A percentile compares a stretch with the other conserved stretches of the same genome.
Evolutionary conservation across 164 flowering plant genomes (phyloP).

Genomic region (grape (Vitis vinifera)): DNA sequence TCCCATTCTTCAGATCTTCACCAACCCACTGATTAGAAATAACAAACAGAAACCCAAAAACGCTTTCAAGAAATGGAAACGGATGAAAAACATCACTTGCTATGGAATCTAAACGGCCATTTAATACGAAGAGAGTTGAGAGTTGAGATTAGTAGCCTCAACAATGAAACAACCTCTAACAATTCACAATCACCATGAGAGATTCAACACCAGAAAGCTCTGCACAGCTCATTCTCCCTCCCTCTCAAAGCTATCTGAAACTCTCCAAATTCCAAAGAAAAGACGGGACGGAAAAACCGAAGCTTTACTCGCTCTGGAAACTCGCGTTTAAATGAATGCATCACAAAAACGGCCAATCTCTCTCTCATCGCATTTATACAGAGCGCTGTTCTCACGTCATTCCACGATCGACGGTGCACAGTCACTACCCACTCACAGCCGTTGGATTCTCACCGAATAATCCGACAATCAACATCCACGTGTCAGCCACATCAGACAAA

Average conservation of each 20-base stretch:
- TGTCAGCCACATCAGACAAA: constrained; percentile 31
- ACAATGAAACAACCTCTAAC: too few species aligned
- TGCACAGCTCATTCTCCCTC: not conserved
- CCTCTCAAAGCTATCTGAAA: constrained; percentile 7
- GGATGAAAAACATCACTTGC: not conserved
- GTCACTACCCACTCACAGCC: constrained; percentile 4
- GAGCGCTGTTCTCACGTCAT: constrained; percentile 18
- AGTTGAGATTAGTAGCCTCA: too few species aligned
- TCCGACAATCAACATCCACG: constrained; percentile 11
- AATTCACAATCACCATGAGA: not conserved
- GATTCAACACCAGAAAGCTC: not conserved
- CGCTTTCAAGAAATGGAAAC: not conserved
- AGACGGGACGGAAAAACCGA: constrained; percentile 30
- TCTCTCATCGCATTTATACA: constrained; percentile 8
- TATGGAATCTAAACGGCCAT: not conserved
- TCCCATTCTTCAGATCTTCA: not conserved
- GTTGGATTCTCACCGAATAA: constrained; percentile 11
- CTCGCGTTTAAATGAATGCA: constrained; percentile 19
- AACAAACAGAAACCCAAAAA: not conserved
- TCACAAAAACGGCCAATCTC: constrained; percentile 12
- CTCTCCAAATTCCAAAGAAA: not conserved
- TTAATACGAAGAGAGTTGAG: not conserved
- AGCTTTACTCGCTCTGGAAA: constrained; percentile 18
- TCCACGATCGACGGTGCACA: constrained; percentile 21
- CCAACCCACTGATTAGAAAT: not conserved